These are phyloP conservation scores for Yamadazyma pseudoaaseri DNA, from an alignment of 1,139 yeast species.

Conservation along the genomic window DNA sequence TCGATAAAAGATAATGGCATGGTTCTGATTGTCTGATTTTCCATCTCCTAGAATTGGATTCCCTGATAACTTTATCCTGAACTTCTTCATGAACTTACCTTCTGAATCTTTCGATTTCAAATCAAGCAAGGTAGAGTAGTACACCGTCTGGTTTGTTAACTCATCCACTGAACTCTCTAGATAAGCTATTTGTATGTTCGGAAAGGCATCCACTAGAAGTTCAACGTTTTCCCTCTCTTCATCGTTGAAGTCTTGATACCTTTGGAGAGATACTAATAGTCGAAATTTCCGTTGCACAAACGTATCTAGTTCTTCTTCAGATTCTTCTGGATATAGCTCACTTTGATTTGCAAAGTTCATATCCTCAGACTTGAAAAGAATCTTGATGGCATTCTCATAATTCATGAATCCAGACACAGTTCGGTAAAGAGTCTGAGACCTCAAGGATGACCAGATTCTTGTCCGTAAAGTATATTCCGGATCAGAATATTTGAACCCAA, in stretches of 20 bases:
- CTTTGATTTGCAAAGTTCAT: slow-evolving; percentile 26
- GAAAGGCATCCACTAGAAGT: slow-evolving; percentile 57
- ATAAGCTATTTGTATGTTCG: slow-evolving; percentile 59
- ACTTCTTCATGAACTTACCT: slow-evolving; percentile 48
- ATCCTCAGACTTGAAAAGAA: slow-evolving; percentile 64
- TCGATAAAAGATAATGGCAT: slow-evolving; percentile 93
- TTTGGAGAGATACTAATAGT: slow-evolving; percentile 71
- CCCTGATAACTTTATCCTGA: slow-evolving; percentile 66
- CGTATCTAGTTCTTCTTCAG: slow-evolving; percentile 42
- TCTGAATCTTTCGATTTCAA: slow-evolving; percentile 34
- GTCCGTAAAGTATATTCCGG: slow-evolving; percentile 66
- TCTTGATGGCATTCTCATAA: slow-evolving; percentile 64
- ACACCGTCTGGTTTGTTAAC: slow-evolving; percentile 29
- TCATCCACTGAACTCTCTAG: slow-evolving; percentile 48
- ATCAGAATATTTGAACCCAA: slow-evolving; percentile 67
- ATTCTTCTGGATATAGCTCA: slow-evolving; percentile 22
- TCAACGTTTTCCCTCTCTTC: slow-evolving; percentile 58
- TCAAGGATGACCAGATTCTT: slow-evolving; percentile 76
- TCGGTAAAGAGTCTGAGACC: slow-evolving; percentile 76
- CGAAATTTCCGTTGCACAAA: slow-evolving; percentile 66
- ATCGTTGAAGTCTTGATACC: slow-evolving; percentile 47
- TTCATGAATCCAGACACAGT: slow-evolving; percentile 78
- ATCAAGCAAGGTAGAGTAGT: slow-evolving; percentile 65
- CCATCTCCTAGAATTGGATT: slow-evolving; percentile 98
- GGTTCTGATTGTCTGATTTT: slow-evolving; percentile 98